A percentile compares a stretch with the other conserved stretches of the same genome.
Evolutionary conservation across 2,329 filamentous ascomycete genomes (phyloP).

Genomic region (Penicillium corylophilum): DNA sequence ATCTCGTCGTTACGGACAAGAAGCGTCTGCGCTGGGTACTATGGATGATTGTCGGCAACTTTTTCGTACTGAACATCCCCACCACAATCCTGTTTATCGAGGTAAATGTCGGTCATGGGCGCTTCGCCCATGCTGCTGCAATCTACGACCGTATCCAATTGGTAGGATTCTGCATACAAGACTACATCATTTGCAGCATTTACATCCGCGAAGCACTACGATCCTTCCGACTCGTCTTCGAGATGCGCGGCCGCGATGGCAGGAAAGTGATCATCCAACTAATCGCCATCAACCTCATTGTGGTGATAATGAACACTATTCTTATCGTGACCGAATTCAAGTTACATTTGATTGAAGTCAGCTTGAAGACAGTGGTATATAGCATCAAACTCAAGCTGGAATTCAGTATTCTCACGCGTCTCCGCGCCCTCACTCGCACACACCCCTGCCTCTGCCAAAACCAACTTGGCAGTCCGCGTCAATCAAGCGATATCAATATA

Average conservation of each 20-base stretch:
- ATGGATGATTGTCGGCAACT: conserved; percentile 44
- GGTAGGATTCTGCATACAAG: conserved; percentile 52
- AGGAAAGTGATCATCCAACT: conserved; percentile 44
- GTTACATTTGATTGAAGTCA: conserved; percentile 36
- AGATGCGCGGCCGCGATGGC: conserved; percentile 37
- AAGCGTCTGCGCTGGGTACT: conserved; percentile 35
- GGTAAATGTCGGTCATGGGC: conserved; percentile 18
- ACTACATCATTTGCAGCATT: conserved; percentile 50
- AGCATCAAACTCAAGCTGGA: conserved; percentile 48
- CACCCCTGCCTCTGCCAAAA: conserved; percentile 12
- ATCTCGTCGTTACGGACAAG: conserved; percentile 40
- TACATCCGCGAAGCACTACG: conserved; percentile 53
- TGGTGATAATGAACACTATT: conserved; percentile 39
- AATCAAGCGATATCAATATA: conserved; percentile 15
- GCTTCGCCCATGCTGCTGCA: background rate
- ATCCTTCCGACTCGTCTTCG: conserved; percentile 39
- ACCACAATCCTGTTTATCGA: conserved; percentile 39
- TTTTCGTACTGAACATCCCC: conserved; percentile 39
- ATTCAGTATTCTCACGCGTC: conserved; percentile 42
- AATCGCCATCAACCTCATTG: conserved; percentile 44
- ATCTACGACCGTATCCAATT: conserved; percentile 53
- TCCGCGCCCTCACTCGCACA: conserved; percentile 30
- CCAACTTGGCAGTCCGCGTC: background rate
- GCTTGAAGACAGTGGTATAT: conserved; percentile 40
- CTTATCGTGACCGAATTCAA: conserved; percentile 37